Conservation (phyloP, 2,329 filamentous ascomycete species). For the Blumeria graminis region DNA sequence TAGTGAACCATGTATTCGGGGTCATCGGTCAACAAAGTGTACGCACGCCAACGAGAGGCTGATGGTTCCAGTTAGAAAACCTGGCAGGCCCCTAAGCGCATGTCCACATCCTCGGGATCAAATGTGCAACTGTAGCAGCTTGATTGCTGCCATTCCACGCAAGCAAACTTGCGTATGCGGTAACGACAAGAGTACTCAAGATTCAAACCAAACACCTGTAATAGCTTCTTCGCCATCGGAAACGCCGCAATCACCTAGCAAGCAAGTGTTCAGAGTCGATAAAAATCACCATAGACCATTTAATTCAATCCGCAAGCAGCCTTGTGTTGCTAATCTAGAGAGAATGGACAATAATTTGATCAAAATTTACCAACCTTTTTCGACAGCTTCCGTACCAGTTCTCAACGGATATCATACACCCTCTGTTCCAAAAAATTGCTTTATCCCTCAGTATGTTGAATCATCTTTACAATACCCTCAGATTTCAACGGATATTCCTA, state of each 20-base stretch:
- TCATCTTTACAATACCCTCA: conserved; percentile 7
- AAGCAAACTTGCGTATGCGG: conserved; percentile 32
- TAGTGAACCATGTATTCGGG: conserved; percentile 52
- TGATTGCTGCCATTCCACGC: conserved; percentile 39
- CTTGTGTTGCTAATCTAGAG: conserved; percentile 25
- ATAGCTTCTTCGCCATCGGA: background rate
- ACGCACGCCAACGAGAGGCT: conserved; percentile 41
- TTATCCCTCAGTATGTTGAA: conserved; percentile 9
- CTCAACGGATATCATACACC: conserved; percentile 9
- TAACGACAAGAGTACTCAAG: conserved; percentile 11
- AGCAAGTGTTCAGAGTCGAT: conserved; percentile 11
- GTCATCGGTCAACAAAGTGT: conserved; percentile 54
- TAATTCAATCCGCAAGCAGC: conserved; percentile 19
- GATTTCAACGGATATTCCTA: conserved; percentile 8
- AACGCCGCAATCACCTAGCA: conserved; percentile 16
- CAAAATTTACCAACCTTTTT: conserved; percentile 19
- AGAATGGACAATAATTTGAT: conserved; percentile 29
- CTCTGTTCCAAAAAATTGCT: conserved; percentile 7
- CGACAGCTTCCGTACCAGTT: background rate
- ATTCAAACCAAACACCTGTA: conserved; percentile 2
- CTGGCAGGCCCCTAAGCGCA: conserved; percentile 42
- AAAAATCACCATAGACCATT: conserved; percentile 8
- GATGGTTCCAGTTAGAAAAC: conserved; percentile 47
- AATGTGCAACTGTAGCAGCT: conserved; percentile 32
- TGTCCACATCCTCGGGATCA: conserved; percentile 33